These are phyloP conservation scores for Brassica cretica DNA, from an alignment of 345 rosid genomes.

Conservation along the genomic window DNA sequence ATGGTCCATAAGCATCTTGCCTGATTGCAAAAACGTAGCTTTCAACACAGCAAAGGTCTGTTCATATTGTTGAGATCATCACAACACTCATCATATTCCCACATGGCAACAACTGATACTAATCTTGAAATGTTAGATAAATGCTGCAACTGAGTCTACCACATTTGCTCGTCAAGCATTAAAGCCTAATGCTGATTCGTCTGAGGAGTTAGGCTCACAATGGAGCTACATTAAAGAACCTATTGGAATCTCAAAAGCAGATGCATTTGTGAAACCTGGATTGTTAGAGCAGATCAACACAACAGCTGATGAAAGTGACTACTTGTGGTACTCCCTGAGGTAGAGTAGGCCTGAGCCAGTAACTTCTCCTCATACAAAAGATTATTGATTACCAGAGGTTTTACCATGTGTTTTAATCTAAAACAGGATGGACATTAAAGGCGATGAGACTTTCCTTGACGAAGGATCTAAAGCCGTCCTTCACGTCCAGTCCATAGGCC, in stretches of 20 bases:
- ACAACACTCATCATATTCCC: neutral
- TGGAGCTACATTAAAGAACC: slow-evolving; percentile 91
- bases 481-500: slow-evolving; percentile 84
- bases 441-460: slow-evolving; percentile 56
- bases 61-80: neutral
- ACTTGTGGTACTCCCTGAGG: slow-evolving; percentile 93
- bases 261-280: slow-evolving; percentile 65
- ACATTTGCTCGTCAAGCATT: slow-evolving; percentile 50
- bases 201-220: slow-evolving; percentile 45
- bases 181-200: slow-evolving; percentile 48
- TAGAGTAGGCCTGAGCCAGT: slow-evolving; percentile 24
- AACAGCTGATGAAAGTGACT: slow-evolving; percentile 83
- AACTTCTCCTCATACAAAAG: slow-evolving; percentile 12
- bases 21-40: slow-evolving; percentile 91
- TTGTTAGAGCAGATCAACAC: slow-evolving; percentile 85
- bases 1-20: slow-evolving; percentile 97
- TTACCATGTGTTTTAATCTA: slow-evolving; percentile 12
- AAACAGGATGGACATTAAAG: slow-evolving; percentile 52
- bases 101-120: slow-evolving; percentile 4
- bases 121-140: slow-evolving; percentile 51
- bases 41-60: slow-evolving; percentile 91
- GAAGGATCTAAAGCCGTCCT: slow-evolving; percentile 74
- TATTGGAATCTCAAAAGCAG: slow-evolving; percentile 68
- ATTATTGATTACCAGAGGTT: neutral
- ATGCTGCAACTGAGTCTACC: slow-evolving; percentile 60